Evolutionary conservation across 768 basidiomycete species (phyloP).

Genomic region (Lanmaoa pseudosensibilis): DNA sequence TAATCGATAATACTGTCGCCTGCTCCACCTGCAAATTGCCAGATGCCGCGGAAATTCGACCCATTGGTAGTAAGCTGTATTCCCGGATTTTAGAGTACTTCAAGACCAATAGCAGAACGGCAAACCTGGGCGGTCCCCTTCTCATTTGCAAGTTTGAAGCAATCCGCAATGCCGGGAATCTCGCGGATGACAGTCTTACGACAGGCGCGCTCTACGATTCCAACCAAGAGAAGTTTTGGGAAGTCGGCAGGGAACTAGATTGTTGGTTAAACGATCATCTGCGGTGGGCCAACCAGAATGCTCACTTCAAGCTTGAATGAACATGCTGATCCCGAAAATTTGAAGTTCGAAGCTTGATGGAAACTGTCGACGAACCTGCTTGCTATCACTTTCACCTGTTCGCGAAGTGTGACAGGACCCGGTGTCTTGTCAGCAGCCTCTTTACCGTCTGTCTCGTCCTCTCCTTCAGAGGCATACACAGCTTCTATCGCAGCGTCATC

Average conservation of each 20-base stretch:
- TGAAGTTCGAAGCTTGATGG: slow-evolving; percentile 68
- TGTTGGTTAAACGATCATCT: background rate
- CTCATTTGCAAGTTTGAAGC: slow-evolving; percentile 62
- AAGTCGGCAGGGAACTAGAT: slow-evolving; percentile 82
- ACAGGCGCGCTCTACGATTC: slow-evolving; percentile 87
- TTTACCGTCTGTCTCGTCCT: slow-evolving; percentile 38
- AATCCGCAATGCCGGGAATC: slow-evolving; percentile 84
- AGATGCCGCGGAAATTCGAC: slow-evolving; percentile 88
- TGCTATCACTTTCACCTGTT: slow-evolving; percentile 45
- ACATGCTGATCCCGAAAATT: slow-evolving; percentile 64
- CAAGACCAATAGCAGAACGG: background rate
- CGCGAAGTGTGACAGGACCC: slow-evolving; percentile 36
- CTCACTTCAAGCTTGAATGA: slow-evolving; percentile 83
- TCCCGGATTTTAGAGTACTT: background rate
- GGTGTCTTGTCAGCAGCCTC: slow-evolving; percentile 23
- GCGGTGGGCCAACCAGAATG: slow-evolving; percentile 4
- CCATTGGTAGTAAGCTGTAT: slow-evolving; percentile 83
- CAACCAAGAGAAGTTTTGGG: slow-evolving; percentile 92
- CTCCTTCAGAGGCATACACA: slow-evolving; percentile 51
- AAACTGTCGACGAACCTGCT: slow-evolving; percentile 57
- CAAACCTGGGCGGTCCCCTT: slow-evolving; percentile 52
- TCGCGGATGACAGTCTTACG: slow-evolving; percentile 83
- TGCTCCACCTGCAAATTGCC: slow-evolving; percentile 62
- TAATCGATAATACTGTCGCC: slow-evolving; percentile 68
- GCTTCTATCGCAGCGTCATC: slow-evolving; percentile 63